phyloP scores from a whole-genome alignment of 139 green algal species.

The Eudorina sp. region DNA sequence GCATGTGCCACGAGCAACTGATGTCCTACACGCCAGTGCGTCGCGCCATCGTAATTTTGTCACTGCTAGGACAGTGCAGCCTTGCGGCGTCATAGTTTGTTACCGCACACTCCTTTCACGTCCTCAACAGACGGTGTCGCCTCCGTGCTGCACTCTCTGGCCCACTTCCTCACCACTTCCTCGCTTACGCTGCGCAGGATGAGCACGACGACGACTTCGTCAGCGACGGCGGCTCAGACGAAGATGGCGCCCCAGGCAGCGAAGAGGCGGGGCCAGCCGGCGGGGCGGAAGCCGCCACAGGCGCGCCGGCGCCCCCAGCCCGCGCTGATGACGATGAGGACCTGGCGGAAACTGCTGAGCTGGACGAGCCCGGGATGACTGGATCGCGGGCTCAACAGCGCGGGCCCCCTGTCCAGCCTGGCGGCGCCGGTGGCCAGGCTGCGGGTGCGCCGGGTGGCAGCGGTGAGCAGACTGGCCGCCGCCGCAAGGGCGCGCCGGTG shows the following conservation, averaged over 20 bases:
- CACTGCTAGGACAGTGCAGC: no score
- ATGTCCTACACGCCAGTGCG: no score
- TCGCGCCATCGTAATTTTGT: no score
- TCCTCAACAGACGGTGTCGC: no score
- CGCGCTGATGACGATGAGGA: neutral
- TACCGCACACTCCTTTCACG: no score
- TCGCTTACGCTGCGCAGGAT: neutral
- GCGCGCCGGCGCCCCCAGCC: neutral
- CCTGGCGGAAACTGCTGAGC: neutral
- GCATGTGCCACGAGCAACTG: no score
- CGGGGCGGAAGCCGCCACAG: neutral
- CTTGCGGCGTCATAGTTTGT: no score
- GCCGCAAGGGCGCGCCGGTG: neutral
- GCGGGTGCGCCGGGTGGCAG: neutral
- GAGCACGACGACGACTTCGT: slow-evolving; percentile 14
- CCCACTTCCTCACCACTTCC: no score
- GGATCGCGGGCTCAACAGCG: no score
- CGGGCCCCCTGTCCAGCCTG: no score
- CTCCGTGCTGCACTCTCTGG: no score
- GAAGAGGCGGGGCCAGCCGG: neutral
- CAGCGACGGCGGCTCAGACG: neutral
- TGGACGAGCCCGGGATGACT: neutral
- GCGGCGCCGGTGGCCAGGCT: neutral
- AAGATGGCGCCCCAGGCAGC: neutral
- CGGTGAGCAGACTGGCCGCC: neutral